Evolutionary conservation across 1,139 yeast species (phyloP).

Genomic region (Suhomyces panamericanus): DNA sequence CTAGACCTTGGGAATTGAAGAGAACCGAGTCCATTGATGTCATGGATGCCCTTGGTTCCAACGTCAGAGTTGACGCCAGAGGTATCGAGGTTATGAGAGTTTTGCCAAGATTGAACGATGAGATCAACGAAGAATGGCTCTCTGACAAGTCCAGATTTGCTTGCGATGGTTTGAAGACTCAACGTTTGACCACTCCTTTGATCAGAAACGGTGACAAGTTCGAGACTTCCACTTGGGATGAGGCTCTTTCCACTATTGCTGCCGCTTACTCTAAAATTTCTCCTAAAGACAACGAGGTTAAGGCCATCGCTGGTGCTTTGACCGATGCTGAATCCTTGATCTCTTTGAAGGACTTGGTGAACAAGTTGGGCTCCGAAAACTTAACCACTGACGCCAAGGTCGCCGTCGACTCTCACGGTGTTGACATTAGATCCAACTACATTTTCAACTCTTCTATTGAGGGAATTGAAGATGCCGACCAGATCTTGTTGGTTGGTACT

Average conservation of each 20-base stretch:
- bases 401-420: conserved; percentile 66
- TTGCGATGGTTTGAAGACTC: conserved; percentile 83
- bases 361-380: conserved; percentile 79
- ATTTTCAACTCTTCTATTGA: conserved; percentile 77
- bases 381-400: conserved; percentile 69
- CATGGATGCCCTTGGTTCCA: conserved; percentile 80
- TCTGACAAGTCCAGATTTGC: conserved; percentile 87
- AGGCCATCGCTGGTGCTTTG: conserved; percentile 81
- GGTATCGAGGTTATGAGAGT: conserved; percentile 90
- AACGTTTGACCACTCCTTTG: conserved; percentile 81
- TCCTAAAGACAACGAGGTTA: conserved; percentile 71
- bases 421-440: conserved; percentile 78
- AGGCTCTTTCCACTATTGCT: conserved; percentile 72
- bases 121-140: conserved; percentile 90
- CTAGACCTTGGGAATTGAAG: conserved; percentile 93
- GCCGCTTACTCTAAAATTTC: conserved; percentile 57
- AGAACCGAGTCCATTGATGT: conserved; percentile 88
- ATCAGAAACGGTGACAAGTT: conserved; percentile 71
- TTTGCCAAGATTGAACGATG: conserved; percentile 83
- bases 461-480: conserved; percentile 83
- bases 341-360: conserved; percentile 76
- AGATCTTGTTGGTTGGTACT: conserved; percentile 75
- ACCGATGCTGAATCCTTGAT: conserved; percentile 83
- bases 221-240: conserved; percentile 84
- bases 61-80: conserved; percentile 81